Evolutionary conservation across 2,329 filamentous ascomycete genomes (phyloP).

Genomic region (Xylaria sp.): DNA sequence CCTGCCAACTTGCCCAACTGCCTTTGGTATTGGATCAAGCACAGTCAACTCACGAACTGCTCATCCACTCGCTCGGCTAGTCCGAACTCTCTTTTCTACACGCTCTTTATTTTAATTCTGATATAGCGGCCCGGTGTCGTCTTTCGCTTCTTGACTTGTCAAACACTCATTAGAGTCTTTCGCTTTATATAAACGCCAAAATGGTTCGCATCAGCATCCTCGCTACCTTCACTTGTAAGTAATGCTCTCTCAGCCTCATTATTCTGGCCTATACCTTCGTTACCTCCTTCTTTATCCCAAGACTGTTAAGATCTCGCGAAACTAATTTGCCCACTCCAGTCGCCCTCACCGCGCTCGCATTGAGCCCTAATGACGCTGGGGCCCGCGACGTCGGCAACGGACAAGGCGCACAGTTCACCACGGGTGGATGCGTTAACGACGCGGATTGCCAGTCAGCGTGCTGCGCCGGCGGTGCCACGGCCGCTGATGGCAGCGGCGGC

Average conservation of each 20-base stretch:
- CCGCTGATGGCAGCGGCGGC: constrained; percentile 43
- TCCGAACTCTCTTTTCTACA: constrained; percentile 20
- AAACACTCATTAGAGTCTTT: constrained; percentile 18
- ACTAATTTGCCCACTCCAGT: constrained; percentile 44
- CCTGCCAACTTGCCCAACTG: neutral
- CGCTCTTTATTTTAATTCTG: constrained; percentile 18
- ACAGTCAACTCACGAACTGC: constrained; percentile 6
- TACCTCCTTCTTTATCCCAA: neutral
- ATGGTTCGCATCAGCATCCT: constrained; percentile 51
- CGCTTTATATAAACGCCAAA: constrained; percentile 40
- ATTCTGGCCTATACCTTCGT: neutral
- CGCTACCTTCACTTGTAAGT: constrained; percentile 48
- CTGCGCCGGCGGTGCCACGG: constrained; percentile 48
- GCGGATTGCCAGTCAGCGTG: constrained; percentile 51
- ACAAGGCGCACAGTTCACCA: constrained; percentile 53
- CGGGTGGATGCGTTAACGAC: constrained; percentile 51
- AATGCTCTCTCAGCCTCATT: constrained; percentile 5
- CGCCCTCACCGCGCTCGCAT: constrained; percentile 46
- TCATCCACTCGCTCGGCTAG: constrained; percentile 27
- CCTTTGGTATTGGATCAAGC: constrained; percentile 14
- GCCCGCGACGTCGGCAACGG: constrained; percentile 51
- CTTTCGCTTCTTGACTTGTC: constrained; percentile 27
- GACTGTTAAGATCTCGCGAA: neutral
- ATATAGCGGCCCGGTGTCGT: constrained; percentile 35
- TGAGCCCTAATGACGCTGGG: constrained; percentile 51